These are phyloP conservation scores for Lomentospora prolificans DNA, from an alignment of 2,329 filamentous ascomycete species.

Conservation along the genomic window DNA sequence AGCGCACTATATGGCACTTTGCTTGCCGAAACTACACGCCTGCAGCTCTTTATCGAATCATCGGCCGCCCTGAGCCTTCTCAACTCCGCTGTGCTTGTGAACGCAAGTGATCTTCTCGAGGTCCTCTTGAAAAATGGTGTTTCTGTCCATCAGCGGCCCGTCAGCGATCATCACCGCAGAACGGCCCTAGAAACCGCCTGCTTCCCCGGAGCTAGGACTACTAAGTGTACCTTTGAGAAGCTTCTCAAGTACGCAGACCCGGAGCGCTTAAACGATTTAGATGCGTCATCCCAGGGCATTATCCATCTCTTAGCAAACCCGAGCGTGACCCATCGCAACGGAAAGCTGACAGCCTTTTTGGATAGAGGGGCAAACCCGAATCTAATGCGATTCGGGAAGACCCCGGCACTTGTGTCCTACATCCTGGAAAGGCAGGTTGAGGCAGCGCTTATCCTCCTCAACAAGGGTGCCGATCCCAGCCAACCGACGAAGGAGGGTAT, in stretches of 20 bases:
- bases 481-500: constrained; percentile 9
- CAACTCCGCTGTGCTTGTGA: neutral
- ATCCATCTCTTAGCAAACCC: constrained; percentile 4
- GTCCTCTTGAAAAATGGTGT: constrained; percentile 2
- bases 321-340: neutral
- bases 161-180: neutral
- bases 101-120: neutral
- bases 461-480: constrained; percentile 9
- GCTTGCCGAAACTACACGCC: neutral
- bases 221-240: constrained; percentile 2
- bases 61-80: neutral
- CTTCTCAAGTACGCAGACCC: neutral
- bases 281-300: constrained; percentile 1
- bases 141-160: constrained; percentile 5
- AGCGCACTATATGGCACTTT: neutral
- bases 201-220: neutral
- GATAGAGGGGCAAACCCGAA: constrained; percentile 4
- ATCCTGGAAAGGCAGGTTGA: constrained; percentile 10
- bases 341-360: constrained; percentile 4
- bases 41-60: neutral
- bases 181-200: constrained; percentile 4
- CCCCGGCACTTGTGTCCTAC: constrained; percentile 11
- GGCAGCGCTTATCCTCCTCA: constrained; percentile 8
- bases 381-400: neutral
- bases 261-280: neutral